These are phyloP conservation scores for Flaveria sonorensis DNA, from an alignment of 129 eudicot species.

Conservation along the genomic window DNA sequence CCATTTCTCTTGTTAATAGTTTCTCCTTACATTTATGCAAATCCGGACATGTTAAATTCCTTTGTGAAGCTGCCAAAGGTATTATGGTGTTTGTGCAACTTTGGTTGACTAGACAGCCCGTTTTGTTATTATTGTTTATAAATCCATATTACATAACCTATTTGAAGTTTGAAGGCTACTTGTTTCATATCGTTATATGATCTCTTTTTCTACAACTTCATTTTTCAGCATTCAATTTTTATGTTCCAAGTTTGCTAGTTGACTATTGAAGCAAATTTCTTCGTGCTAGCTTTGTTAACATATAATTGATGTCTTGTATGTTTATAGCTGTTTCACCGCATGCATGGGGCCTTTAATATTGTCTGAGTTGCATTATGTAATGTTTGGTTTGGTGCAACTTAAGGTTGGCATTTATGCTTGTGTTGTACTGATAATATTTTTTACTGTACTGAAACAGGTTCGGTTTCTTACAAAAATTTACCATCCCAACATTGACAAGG, in stretches of 20 bases:
- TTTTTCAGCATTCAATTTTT: not conserved
- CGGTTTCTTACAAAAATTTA: conserved; percentile 58
- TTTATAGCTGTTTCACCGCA: not conserved
- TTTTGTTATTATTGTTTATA: not conserved
- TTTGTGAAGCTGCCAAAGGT: not conserved
- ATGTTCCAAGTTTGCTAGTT: not conserved
- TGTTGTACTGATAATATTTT: conserved; percentile 3
- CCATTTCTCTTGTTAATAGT: not conserved
- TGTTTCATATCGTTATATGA: not conserved
- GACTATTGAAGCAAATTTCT: not conserved
- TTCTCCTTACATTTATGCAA: not conserved
- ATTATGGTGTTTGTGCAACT: not conserved
- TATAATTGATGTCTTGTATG: not conserved
- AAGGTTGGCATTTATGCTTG: not conserved
- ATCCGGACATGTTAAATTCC: not conserved
- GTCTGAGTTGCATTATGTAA: not conserved
- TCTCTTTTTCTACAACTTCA: not conserved
- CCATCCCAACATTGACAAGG: conserved; percentile 63
- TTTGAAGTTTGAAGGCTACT: not conserved
- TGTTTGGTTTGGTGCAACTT: conserved; percentile 8
- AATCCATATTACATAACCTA: not conserved
- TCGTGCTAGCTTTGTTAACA: not conserved
- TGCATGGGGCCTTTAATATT: conserved; percentile 1
- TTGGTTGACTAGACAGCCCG: not conserved
- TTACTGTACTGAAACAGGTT: conserved; percentile 40